Evolutionary conservation across 1,284 basidiomycete genomes (phyloP).

Genomic region (Rhodotorula sp.): DNA sequence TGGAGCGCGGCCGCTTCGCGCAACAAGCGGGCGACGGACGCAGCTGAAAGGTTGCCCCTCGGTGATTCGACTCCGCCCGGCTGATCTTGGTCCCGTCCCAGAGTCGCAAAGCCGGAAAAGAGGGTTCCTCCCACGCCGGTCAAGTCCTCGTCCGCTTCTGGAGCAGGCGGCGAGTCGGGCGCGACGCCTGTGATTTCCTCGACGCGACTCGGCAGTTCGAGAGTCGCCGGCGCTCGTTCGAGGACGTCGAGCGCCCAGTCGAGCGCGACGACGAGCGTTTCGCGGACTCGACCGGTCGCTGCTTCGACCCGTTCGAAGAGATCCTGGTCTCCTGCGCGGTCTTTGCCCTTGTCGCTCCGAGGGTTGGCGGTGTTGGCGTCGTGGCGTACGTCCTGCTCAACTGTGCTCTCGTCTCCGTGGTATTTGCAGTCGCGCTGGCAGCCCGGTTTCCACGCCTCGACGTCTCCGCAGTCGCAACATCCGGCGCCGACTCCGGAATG

Average conservation of each 20-base stretch:
- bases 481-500: conserved; percentile 67
- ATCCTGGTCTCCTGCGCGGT: conserved; percentile 21
- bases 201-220: conserved; percentile 12
- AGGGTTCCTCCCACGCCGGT: not conserved
- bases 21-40: not conserved
- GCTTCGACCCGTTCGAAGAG: conserved; percentile 22
- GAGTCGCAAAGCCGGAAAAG: not conserved
- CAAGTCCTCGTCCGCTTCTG: not conserved
- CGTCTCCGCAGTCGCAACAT: conserved; percentile 89
- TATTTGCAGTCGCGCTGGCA: conserved; percentile 35
- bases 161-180: not conserved
- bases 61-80: not conserved
- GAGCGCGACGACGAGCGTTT: conserved; percentile 14
- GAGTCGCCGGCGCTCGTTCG: conserved; percentile 19
- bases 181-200: conserved; percentile 21
- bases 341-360: conserved; percentile 8
- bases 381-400: not conserved
- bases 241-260: conserved; percentile 39
- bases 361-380: not conserved
- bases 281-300: not conserved
- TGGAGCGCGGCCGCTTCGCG: not conserved
- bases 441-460: conserved; percentile 67
- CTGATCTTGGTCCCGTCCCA: not conserved
- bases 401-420: conserved; percentile 5
- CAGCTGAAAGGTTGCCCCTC: not conserved